These are phyloP conservation scores for Podospora comata DNA, from an alignment of 495 filamentous ascomycete species.

Conservation along the genomic window DNA sequence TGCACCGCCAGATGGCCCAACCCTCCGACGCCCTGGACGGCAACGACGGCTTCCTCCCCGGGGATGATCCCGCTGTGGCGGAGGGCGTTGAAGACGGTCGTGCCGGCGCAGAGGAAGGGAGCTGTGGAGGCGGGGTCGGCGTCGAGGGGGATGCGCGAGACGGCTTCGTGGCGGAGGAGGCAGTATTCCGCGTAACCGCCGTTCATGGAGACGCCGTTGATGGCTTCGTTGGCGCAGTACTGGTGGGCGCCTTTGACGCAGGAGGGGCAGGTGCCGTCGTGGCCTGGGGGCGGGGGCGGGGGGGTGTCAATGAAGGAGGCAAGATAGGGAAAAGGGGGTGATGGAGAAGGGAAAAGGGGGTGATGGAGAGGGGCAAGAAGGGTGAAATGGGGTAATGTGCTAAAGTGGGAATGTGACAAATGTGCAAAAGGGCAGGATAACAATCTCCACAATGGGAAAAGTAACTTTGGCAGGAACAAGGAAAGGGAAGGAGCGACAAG, in stretches of 20 bases:
- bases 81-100: slow-evolving; percentile 67
- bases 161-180: slow-evolving; percentile 56
- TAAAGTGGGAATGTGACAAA: neutral
- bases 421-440: neutral
- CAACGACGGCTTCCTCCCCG: slow-evolving; percentile 55
- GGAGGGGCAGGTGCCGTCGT: slow-evolving; percentile 46
- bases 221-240: slow-evolving; percentile 44
- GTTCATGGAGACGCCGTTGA: slow-evolving; percentile 50
- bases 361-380: neutral
- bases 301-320: neutral
- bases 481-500: neutral
- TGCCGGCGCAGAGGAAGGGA: slow-evolving; percentile 64
- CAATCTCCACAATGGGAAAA: too few relatives aligned
- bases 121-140: slow-evolving; percentile 56
- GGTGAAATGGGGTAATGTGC: neutral
- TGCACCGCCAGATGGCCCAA: neutral
- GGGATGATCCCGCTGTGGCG: slow-evolving; percentile 51
- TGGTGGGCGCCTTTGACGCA: slow-evolving; percentile 50
- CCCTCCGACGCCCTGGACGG: slow-evolving; percentile 18
- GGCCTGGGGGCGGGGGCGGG: slow-evolving; percentile 23
- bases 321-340: neutral
- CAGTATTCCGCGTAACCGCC: slow-evolving; percentile 63
- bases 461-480: neutral
- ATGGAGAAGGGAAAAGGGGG: too few relatives aligned
- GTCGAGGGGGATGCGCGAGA: slow-evolving; percentile 54